phyloP scores from a whole-genome alignment of 495 filamentous ascomycete genomes.

The Penicillium diatomitis region DNA sequence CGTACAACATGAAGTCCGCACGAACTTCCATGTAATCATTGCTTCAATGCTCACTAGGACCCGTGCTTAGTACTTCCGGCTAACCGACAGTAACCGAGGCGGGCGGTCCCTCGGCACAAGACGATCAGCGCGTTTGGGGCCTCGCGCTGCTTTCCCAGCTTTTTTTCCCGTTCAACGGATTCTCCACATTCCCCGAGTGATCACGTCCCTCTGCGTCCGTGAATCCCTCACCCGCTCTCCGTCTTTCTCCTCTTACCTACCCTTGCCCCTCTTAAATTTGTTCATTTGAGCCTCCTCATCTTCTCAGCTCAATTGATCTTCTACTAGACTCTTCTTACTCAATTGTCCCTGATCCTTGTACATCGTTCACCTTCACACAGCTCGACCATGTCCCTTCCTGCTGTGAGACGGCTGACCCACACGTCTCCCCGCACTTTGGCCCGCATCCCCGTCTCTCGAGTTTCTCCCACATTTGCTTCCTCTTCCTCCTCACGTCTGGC shows the following conservation, averaged over 20 bases:
- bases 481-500: slow-evolving; percentile 13
- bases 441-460: slow-evolving; percentile 34
- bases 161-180: no score
- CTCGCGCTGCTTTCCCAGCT: no score
- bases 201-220: not conserved
- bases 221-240: not conserved
- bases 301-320: slow-evolving; percentile 6
- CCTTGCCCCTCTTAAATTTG: slow-evolving; percentile 4
- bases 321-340: slow-evolving; percentile 7
- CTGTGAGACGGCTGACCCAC: slow-evolving; percentile 40
- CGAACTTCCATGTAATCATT: no score
- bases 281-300: slow-evolving; percentile 6
- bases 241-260: not conserved
- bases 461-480: slow-evolving; percentile 18
- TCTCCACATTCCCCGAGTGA: slow-evolving; percentile 7
- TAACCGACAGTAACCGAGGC: slow-evolving; percentile 21
- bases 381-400: slow-evolving; percentile 21
- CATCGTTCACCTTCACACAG: slow-evolving; percentile 6
- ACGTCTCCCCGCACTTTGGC: slow-evolving; percentile 42
- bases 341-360: slow-evolving; percentile 4
- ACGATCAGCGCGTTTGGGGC: slow-evolving; percentile 13
- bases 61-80: not conserved
- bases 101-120: slow-evolving; percentile 15
- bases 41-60: no score
- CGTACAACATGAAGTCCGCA: no score